These are phyloP conservation scores for Narthecium ossifragum DNA, from an alignment of 106 monocot genomes.

Conservation along the genomic window DNA sequence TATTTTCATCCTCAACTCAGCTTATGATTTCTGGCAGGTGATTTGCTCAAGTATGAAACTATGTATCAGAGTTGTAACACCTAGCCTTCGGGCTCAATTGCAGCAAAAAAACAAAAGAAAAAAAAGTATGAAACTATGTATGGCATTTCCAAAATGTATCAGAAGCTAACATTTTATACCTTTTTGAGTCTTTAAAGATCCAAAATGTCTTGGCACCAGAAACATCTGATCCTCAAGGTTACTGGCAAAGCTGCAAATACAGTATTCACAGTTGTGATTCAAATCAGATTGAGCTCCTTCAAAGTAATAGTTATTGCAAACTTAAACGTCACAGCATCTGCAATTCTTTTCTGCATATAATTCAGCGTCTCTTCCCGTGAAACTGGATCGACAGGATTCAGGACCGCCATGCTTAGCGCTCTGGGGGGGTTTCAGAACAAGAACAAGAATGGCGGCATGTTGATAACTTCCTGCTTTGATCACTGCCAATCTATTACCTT, in stretches of 20 bases:
- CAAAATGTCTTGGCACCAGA: conserved; percentile 60
- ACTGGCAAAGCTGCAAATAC: conserved; percentile 63
- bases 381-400: conserved; percentile 32
- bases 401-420: conserved; percentile 51
- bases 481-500: conserved; percentile 86
- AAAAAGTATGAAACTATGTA: too few relatives aligned
- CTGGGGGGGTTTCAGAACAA: conserved; percentile 15
- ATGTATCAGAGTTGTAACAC: too few relatives aligned
- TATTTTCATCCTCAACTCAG: conserved; percentile 78
- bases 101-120: too few relatives aligned
- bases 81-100: too few relatives aligned
- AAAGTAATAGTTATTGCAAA: conserved; percentile 41
- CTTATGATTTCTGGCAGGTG: conserved; percentile 97
- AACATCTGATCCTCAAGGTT: conserved; percentile 43
- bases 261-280: conserved; percentile 59
- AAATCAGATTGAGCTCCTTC: conserved; percentile 59
- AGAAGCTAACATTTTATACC: neutral
- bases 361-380: neutral
- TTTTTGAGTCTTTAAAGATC: conserved; percentile 39
- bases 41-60: conserved; percentile 13
- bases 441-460: conserved; percentile 41
- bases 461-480: conserved; percentile 79
- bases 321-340: neutral
- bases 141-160: too few relatives aligned
- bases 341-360: neutral